Evolutionary conservation across 495 filamentous ascomycete genomes (phyloP), one percentile per base, ranked within the genome.

Genomic region (Eremomyces bilateralis): DNA sequence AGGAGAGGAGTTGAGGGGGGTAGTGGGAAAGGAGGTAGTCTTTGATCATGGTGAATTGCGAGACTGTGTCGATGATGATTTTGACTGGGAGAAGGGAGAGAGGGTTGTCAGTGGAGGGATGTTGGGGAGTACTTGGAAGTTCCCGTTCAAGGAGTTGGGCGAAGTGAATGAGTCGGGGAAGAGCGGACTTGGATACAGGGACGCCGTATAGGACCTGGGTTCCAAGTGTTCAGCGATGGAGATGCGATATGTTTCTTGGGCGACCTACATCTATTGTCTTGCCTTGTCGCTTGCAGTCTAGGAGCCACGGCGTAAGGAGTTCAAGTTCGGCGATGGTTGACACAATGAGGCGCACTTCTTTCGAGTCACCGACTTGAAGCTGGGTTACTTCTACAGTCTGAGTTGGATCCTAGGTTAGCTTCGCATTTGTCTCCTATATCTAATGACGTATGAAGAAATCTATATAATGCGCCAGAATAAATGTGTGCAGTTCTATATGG

Each of bases 301-400:
- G 51, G 0, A 82, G 52, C 10, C 75, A 58, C 0, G 70, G 73
- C 12, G 67, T 22, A 8, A 85, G 53, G 36, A 65, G 62, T 48
- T 91, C 81, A 12, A 73, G 71, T 47, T 91, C 83, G 12, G 65
- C 53, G 13, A 85, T 34, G 12, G 82, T 92, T 0, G 80, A 90
- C n/a, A 75, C 69, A 16, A 85, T 62, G 35, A 90, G 54, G 17
- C 74, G 72, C 20, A 71, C 10, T 18, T 6, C 6, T 32, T 8
- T 8, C 6, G 30, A 17, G 21, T 64, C 49, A 19, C 74, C 73
- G 21, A 85, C 67, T 64, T 91, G 81, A 15, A 88, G 54, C 30
- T 62, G 60, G 17, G 82, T 69, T 34, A 85, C 51, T 51, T 91
- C 67, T 3, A 60, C 59, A 0, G 82, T 90, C 72, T 81, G 42